These are phyloP conservation scores for Coleophoma eucalyptorum DNA, from an alignment of 2,329 filamentous ascomycete genomes.

Conservation along the genomic window DNA sequence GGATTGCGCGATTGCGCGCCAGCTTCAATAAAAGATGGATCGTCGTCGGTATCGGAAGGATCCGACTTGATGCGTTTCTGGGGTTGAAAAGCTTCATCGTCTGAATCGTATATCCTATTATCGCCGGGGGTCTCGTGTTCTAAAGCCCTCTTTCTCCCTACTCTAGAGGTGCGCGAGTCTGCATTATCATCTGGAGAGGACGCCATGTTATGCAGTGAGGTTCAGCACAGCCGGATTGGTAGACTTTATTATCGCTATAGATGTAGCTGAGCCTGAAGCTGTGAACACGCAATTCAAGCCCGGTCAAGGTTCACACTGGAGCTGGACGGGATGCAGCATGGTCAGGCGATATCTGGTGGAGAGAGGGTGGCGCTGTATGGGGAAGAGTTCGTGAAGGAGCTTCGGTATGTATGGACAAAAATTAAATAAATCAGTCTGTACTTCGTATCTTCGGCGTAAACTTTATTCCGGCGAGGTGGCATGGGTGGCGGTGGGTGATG, in stretches of 20 bases:
- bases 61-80: slow-evolving; percentile 9
- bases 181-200: slow-evolving; percentile 29
- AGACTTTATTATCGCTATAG: not conserved
- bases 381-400: too few relatives aligned
- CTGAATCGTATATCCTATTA: slow-evolving; percentile 13
- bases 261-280: not conserved
- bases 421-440: too few relatives aligned
- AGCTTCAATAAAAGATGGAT: slow-evolving; percentile 10
- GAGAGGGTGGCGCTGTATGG: too few relatives aligned
- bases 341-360: too few relatives aligned
- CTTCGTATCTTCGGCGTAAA: too few relatives aligned
- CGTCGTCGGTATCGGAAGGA: slow-evolving; percentile 8
- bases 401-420: too few relatives aligned
- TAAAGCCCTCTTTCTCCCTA: slow-evolving; percentile 32
- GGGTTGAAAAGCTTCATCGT: slow-evolving; percentile 14
- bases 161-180: slow-evolving; percentile 41
- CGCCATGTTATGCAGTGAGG: slow-evolving; percentile 6
- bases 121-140: slow-evolving; percentile 4
- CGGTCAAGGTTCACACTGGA: too few relatives aligned
- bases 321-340: too few relatives aligned
- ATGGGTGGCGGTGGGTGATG: too few relatives aligned
- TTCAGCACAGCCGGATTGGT: not conserved
- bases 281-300: too few relatives aligned
- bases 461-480: too few relatives aligned
- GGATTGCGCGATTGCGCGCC: slow-evolving; percentile 9